Base-by-base conservation (phyloP, 768 basidiomycete species). In the Saitozyma podzolica region DNA sequence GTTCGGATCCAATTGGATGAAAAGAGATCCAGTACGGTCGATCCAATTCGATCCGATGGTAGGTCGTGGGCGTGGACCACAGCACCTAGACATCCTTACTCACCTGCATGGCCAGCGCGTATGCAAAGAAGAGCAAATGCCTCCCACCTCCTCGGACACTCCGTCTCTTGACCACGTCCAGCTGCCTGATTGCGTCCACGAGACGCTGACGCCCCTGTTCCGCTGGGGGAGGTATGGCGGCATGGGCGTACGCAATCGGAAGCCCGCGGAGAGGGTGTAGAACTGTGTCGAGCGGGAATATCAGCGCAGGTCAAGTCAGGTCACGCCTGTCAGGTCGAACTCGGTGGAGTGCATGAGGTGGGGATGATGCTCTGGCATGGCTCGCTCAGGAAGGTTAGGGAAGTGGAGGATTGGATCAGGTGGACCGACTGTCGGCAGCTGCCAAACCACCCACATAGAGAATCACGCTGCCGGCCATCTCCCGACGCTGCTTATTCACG, bases 171-270 rank as follows among this genome's bases (percentile, higher is more conserved):
- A 96, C 91, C 9, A 95, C 86, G n/a, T 93, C 89, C 8, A 97
- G 84, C 48, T 83, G 83, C 40, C 91, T 83, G 67, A 98, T 91
- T 1, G 90, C 90, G 14, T 86, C 85, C 9, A 96, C 92, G 78
- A 99, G 81, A 8, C 86, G 85, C 58, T 88, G 85, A 55, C 95
- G 85, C 0, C 92, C 85, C 67, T 87, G 84, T 75, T 95, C 93
- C 0, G 90, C 95, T 0, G 94, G 94, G 96, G 96, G 0, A 99
- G 85, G 77, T 93, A 97, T 0, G 96, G 92, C 0, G 96, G 93
- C n/a, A 99, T 82, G 1, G 96, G 96, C 6, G 91, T 87, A 73
- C 75, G 68, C 9, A 77, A 71, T 11, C 70, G 54, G 51, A 79
- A 73, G 0, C 75, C 74, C 19, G 76, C 74, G 1, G 78, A 74